These are phyloP conservation scores for Sporisorium sorghi DNA, from an alignment of 1,284 basidiomycete species.

Conservation along the genomic window DNA sequence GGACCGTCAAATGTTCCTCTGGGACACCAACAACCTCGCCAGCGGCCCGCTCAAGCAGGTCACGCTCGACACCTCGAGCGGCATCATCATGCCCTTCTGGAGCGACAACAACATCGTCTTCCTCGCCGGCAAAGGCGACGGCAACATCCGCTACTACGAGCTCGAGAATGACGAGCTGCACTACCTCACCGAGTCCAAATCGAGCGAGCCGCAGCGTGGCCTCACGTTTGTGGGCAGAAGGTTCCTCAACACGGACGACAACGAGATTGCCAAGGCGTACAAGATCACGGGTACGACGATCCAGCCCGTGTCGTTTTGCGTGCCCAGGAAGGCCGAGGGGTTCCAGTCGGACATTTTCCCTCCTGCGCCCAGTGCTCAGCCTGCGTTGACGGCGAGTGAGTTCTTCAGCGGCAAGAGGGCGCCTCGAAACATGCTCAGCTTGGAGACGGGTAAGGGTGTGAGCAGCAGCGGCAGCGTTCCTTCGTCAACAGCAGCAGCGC, in stretches of 20 bases:
- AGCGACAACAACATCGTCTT: conserved; percentile 83
- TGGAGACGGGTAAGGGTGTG: conserved; percentile 69
- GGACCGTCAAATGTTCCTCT: conserved; percentile 84
- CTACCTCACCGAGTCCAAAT: conserved; percentile 81
- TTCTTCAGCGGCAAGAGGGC: conserved; percentile 78
- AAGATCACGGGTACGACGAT: conserved; percentile 82
- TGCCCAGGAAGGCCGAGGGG: conserved; percentile 88
- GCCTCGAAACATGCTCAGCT: conserved; percentile 75
- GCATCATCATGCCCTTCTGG: conserved; percentile 98
- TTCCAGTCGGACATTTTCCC: conserved; percentile 97
- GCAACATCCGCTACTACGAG: conserved; percentile 77
- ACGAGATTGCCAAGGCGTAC: conserved; percentile 95
- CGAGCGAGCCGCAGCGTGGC: conserved; percentile 90
- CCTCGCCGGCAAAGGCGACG: conserved; percentile 77
- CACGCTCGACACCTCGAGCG: conserved; percentile 72
- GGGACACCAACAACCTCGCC: conserved; percentile 60
- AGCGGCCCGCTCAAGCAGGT: conserved; percentile 53
- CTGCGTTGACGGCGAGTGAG: conserved; percentile 82
- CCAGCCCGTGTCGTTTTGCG: conserved; percentile 91
- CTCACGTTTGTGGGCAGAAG: conserved; percentile 95
- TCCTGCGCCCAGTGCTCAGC: conserved; percentile 83
- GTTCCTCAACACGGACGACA: conserved; percentile 85
- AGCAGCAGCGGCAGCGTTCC: conserved; percentile 23
- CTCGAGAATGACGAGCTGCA: conserved; percentile 85
- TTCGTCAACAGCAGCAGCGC: conserved; percentile 1